These are phyloP conservation scores for Sarocladium kiliense DNA, from an alignment of 2,329 filamentous ascomycete genomes.

Conservation along the genomic window DNA sequence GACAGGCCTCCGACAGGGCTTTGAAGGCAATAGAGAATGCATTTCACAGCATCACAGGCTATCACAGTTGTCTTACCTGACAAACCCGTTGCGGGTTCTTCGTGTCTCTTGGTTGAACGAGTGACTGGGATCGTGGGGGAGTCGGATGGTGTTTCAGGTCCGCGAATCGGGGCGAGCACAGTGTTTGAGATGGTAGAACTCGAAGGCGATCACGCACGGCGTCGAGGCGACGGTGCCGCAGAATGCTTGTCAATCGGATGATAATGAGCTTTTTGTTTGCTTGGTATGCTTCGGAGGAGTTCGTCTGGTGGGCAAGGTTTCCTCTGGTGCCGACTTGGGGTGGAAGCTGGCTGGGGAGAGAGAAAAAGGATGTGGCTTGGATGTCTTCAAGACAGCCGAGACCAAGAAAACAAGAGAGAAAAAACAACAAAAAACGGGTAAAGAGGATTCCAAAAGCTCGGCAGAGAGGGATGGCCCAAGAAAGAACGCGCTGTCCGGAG, in stretches of 20 bases:
- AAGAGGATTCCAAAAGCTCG: neutral
- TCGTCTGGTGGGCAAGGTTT: neutral
- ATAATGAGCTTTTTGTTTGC: conserved; percentile 3
- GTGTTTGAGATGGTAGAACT: conserved; percentile 6
- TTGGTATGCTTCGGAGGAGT: neutral
- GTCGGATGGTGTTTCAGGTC: conserved; percentile 7
- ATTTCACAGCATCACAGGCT: neutral
- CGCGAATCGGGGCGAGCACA: neutral
- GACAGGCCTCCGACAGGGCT: neutral
- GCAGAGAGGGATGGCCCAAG: neutral
- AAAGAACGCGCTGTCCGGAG: neutral
- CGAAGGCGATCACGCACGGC: conserved; percentile 5
- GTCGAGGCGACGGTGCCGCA: conserved; percentile 3
- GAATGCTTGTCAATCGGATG: neutral
- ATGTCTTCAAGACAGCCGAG: conserved; percentile 5
- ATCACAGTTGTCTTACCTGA: conserved; percentile 3
- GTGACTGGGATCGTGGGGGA: neutral
- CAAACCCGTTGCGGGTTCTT: neutral
- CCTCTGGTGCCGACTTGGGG: neutral
- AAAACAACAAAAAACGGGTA: neutral
- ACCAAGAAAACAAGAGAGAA: neutral
- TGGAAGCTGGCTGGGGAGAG: neutral
- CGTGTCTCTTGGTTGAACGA: neutral
- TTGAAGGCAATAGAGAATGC: neutral
- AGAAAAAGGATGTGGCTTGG: conserved; percentile 3